Conservation (phyloP, 371 early-diverging fungal species). For the Apophysomyces trapeziformis region DNA sequence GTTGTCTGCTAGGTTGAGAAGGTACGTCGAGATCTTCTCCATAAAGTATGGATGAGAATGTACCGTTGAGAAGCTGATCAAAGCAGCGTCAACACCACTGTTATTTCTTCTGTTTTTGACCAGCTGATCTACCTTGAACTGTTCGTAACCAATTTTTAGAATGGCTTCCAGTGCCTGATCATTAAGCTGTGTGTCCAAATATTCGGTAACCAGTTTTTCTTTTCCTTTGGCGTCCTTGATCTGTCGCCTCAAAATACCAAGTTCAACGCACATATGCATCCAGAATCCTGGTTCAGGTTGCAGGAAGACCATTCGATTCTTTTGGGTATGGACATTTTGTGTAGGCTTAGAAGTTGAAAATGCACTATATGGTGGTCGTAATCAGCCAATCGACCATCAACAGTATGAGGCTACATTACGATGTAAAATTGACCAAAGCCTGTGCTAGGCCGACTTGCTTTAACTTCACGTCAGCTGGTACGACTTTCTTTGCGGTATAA, state of each 20-base stretch:
- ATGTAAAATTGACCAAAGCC: conserved; percentile 79
- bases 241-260: conserved; percentile 55
- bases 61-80: conserved; percentile 49
- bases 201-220: conserved; percentile 60
- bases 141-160: conserved; percentile 61
- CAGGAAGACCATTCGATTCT: conserved; percentile 68
- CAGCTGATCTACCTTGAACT: conserved; percentile 55
- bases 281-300: conserved; percentile 79
- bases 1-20: conserved; percentile 25
- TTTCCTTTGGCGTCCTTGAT: conserved; percentile 64
- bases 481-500: conserved; percentile 72
- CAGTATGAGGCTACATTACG: conserved; percentile 41
- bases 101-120: conserved; percentile 23
- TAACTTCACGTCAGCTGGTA: conserved; percentile 79
- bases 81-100: neutral
- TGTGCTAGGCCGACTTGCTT: conserved; percentile 84
- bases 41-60: conserved; percentile 39
- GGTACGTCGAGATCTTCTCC: conserved; percentile 4
- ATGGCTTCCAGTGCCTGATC: conserved; percentile 60
- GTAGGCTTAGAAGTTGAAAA: conserved; percentile 67
- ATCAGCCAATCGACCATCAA: neutral
- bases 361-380: conserved; percentile 44
- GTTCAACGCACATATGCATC: conserved; percentile 74
- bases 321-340: conserved; percentile 75
- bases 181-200: conserved; percentile 62